Conservation (phyloP, 257 asterid species). For the Parsonsia alboflavescens region DNA sequence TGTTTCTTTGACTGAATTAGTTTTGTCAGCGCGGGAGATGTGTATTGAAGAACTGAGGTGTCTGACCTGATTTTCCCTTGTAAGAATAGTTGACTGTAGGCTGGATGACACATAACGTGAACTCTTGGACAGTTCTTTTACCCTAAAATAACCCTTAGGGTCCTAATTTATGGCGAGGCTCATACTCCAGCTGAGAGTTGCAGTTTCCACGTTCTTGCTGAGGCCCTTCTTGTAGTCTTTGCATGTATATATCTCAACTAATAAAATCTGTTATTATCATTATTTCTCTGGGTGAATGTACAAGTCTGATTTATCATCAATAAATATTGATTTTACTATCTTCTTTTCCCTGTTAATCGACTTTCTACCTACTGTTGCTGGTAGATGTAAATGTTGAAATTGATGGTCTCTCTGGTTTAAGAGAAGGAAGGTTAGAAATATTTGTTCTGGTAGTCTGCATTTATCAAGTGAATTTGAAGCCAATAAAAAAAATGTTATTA, state of each 20-base stretch:
- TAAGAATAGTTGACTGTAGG: background rate
- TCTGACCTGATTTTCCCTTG: background rate
- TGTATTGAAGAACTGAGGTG: conserved; percentile 13
- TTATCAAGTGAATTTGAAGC: conserved; percentile 8
- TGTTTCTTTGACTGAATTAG: background rate
- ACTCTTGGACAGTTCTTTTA: conserved; percentile 24
- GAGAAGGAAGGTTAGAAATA: background rate
- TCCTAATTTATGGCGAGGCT: background rate
- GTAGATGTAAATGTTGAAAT: background rate
- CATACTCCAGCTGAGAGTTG: background rate
- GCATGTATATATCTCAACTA: background rate
- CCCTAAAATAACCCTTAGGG: conserved; percentile 18
- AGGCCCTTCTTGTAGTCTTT: background rate
- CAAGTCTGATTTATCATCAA: background rate
- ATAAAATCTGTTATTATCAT: background rate
- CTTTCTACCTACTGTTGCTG: background rate
- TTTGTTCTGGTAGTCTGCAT: background rate
- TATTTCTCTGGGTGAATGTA: background rate
- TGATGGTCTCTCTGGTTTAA: background rate
- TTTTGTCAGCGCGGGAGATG: conserved; percentile 5
- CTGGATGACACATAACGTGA: background rate
- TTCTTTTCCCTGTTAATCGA: background rate
- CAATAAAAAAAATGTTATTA: background rate
- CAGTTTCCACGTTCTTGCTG: background rate
- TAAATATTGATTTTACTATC: background rate